Conservation (phyloP, 2,329 filamentous ascomycete genomes). For the Pyrenochaeta sp. region DNA sequence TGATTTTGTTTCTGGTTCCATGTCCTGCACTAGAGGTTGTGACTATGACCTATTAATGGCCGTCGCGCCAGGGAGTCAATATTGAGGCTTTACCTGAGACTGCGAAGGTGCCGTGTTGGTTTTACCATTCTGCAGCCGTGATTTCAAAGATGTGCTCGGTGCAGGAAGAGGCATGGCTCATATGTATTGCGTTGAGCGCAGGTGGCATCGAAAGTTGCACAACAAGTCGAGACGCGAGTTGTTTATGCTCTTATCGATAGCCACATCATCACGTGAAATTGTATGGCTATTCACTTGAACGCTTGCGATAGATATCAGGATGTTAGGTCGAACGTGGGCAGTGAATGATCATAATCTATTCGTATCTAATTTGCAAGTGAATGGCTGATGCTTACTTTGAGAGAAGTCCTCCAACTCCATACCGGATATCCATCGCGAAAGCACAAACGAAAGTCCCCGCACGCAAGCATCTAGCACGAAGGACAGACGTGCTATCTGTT, state of each 20-base stretch:
- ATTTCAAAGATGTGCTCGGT: constrained; percentile 28
- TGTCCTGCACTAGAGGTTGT: not conserved
- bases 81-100: constrained; percentile 10
- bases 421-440: constrained; percentile 36
- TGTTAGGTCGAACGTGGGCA: not conserved
- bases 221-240: constrained; percentile 3
- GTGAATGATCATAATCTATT: constrained; percentile 24
- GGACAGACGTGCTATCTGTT: constrained; percentile 11
- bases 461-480: constrained; percentile 13
- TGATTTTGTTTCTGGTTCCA: not conserved
- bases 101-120: constrained; percentile 15
- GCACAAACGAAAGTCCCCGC: constrained; percentile 27
- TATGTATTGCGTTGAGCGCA: not conserved
- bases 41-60: constrained; percentile 12
- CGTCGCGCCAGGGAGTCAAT: not conserved
- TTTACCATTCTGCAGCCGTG: constrained; percentile 22
- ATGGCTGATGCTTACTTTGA: constrained; percentile 34
- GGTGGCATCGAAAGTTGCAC: constrained; percentile 1
- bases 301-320: not conserved
- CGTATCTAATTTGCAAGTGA: constrained; percentile 30
- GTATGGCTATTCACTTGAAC: not conserved
- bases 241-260: constrained; percentile 18
- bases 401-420: constrained; percentile 20
- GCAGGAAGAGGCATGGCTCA: constrained; percentile 31
- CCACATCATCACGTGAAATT: constrained; percentile 2